Evolutionary conservation across 495 filamentous ascomycete genomes (phyloP).

Genomic region (Aspergillus funiculosus): DNA sequence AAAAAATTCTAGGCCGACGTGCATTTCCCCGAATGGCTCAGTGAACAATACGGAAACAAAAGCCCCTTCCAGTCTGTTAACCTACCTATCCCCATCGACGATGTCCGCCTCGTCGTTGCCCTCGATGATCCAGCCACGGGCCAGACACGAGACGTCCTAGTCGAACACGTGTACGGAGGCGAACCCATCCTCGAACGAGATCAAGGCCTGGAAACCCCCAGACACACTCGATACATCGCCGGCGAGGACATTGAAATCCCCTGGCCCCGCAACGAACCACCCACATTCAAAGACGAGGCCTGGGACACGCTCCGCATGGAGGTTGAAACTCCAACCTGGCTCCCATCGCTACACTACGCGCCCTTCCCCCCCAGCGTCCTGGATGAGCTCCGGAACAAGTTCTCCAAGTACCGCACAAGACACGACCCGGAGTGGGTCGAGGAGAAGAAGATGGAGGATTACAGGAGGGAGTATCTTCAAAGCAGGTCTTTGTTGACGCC

Average conservation of each 20-base stretch:
- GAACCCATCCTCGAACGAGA: constrained; percentile 31
- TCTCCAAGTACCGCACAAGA: constrained; percentile 72
- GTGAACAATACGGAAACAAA: constrained; percentile 33
- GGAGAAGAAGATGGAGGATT: constrained; percentile 52
- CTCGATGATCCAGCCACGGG: constrained; percentile 59
- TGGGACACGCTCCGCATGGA: constrained; percentile 69
- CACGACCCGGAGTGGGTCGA: constrained; percentile 60
- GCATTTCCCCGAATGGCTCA: constrained; percentile 50
- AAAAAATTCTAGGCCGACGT: constrained; percentile 47
- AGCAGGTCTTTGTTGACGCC: constrained; percentile 46
- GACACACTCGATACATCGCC: constrained; percentile 39
- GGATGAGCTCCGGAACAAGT: constrained; percentile 84
- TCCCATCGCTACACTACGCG: constrained; percentile 62
- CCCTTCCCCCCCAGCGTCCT: constrained; percentile 78
- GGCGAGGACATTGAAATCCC: constrained; percentile 57
- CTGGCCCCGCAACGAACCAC: constrained; percentile 55
- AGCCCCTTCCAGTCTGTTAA: constrained; percentile 40
- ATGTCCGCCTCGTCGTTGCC: constrained; percentile 75
- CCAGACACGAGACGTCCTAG: constrained; percentile 61
- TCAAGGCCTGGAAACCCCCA: constrained; percentile 30
- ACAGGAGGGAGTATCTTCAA: constrained; percentile 51
- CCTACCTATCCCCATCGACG: constrained; percentile 55
- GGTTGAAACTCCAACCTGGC: constrained; percentile 68
- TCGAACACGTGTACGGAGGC: constrained; percentile 56
- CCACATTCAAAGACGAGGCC: constrained; percentile 42